phyloP scores from a whole-genome alignment of 306 rosid species.

The Vigna reflexopilosa region DNA sequence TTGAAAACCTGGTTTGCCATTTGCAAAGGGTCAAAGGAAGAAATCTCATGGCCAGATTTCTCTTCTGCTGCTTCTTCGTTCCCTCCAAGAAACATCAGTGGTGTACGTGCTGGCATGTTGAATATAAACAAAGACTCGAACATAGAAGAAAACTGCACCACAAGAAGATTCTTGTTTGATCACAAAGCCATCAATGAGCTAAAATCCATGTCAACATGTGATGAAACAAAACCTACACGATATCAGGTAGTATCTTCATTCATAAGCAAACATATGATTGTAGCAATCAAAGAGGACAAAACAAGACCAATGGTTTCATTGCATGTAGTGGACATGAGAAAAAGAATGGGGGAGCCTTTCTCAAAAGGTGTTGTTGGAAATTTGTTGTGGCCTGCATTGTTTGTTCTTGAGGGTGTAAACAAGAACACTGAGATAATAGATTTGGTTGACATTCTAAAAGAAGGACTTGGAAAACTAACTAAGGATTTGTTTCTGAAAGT shows the following conservation, averaged over 20 bases:
- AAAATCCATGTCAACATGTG: conserved; percentile 9
- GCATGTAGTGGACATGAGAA: conserved; percentile 64
- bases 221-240: conserved; percentile 46
- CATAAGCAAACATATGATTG: conserved; percentile 50
- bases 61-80: conserved; percentile 40
- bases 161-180: conserved; percentile 54
- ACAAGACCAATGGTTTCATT: conserved; percentile 34
- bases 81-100: conserved; percentile 50
- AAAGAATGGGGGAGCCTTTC: conserved; percentile 49
- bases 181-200: conserved; percentile 36
- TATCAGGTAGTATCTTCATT: conserved; percentile 52
- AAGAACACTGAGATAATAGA: conserved; percentile 16
- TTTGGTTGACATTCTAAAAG: conserved; percentile 23
- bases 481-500: conserved; percentile 45
- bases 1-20: conserved; percentile 55
- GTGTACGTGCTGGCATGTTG: conserved; percentile 38
- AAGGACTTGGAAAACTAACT: conserved; percentile 20
- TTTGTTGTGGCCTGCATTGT: conserved; percentile 41
- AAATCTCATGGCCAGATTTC: conserved; percentile 44
- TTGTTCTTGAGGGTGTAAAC: conserved; percentile 25
- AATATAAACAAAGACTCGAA: conserved; percentile 6
- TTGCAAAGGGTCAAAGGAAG: conserved; percentile 21
- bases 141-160: conserved; percentile 41
- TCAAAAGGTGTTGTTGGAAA: conserved; percentile 8
- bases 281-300: conserved; percentile 34